These are phyloP conservation scores for Starmera stellimalicola DNA, from an alignment of 1,139 yeast genomes.

Conservation along the genomic window DNA sequence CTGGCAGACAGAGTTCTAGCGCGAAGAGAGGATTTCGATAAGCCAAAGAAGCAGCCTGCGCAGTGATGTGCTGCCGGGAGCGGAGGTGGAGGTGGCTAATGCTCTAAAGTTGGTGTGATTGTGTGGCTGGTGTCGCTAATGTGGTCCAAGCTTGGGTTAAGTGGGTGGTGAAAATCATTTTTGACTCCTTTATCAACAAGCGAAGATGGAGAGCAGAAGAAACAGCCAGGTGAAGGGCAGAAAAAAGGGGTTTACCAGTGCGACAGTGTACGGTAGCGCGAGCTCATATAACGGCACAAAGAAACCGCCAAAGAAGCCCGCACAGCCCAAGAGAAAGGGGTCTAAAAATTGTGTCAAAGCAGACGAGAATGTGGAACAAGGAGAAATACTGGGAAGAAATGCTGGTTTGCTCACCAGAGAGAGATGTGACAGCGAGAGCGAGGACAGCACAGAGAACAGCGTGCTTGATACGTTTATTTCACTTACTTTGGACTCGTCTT, in stretches of 20 bases:
- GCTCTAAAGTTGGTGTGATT: not conserved
- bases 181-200: not conserved
- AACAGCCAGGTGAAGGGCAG: too few relatives aligned
- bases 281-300: too few relatives aligned
- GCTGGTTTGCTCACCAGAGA: too few relatives aligned
- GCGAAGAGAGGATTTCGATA: slow-evolving; percentile 5
- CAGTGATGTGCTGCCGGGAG: not conserved
- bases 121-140: not conserved
- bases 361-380: not conserved
- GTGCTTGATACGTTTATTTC: not conserved
- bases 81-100: not conserved
- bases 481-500: not conserved
- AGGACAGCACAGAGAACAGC: not conserved
- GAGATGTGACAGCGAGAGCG: not conserved
- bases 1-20: slow-evolving; percentile 21
- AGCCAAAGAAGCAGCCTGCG: not conserved
- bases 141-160: not conserved
- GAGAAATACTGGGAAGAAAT: not conserved
- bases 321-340: not conserved
- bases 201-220: not conserved
- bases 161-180: not conserved
- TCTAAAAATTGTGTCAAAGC: not conserved
- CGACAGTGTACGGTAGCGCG: too few relatives aligned
- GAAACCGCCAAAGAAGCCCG: not conserved
- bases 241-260: too few relatives aligned